Evolutionary conservation across 148 eudicot species (phyloP).

Genomic region (Silene conica): DNA sequence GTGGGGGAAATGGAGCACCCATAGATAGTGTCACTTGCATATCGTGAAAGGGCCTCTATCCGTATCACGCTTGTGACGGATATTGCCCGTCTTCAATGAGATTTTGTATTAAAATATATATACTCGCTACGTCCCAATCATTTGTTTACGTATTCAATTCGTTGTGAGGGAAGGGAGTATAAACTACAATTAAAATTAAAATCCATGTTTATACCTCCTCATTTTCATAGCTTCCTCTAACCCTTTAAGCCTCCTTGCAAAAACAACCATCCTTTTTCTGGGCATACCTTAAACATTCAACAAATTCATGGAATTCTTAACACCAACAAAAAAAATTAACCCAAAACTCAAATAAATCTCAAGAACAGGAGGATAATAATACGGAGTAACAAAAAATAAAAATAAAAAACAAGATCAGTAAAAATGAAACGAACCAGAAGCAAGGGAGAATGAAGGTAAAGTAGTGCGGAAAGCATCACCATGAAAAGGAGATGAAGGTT

Average conservation of each 20-base stretch:
- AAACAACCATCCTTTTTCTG: conserved; percentile 41
- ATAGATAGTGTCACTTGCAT: too few relatives aligned
- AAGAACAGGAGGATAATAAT: background rate
- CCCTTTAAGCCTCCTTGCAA: conserved; percentile 56
- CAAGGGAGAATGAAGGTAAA: conserved; percentile 12
- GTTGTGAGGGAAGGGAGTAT: background rate
- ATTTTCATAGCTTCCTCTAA: conserved; percentile 81
- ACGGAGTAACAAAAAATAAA: background rate
- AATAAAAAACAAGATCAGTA: background rate
- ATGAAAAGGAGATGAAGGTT: conserved; percentile 29
- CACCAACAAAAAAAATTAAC: background rate
- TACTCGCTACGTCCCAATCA: too few relatives aligned
- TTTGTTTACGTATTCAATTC: too few relatives aligned
- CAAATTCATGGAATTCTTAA: conserved; percentile 1
- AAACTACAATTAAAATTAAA: background rate
- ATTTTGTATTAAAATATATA: too few relatives aligned
- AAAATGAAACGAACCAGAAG: conserved; percentile 28
- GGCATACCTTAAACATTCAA: conserved; percentile 22
- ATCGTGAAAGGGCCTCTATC: too few relatives aligned
- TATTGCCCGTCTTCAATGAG: too few relatives aligned
- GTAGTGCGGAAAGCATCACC: conserved; percentile 26
- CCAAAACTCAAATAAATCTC: background rate
- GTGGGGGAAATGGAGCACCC: too few relatives aligned
- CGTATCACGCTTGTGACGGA: too few relatives aligned
- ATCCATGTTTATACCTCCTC: conserved; percentile 41